These are phyloP conservation scores for Lactifluus subvellereus DNA, from an alignment of 768 basidiomycete genomes.

Conservation along the genomic window DNA sequence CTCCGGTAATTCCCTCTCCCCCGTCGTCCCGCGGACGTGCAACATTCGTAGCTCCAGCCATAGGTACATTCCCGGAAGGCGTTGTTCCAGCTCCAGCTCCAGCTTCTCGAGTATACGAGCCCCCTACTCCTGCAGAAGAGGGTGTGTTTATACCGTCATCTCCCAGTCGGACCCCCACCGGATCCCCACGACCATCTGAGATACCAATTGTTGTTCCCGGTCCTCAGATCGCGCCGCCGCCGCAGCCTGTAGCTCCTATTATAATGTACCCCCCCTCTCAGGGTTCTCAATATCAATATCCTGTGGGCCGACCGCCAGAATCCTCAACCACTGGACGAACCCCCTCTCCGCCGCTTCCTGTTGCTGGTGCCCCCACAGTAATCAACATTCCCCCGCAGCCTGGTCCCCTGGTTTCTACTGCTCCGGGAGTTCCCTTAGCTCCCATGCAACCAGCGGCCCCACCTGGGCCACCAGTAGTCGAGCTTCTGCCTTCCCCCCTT, in stretches of 20 bases:
- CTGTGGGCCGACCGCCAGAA: neutral
- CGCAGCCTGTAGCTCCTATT: neutral
- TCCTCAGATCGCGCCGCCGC: neutral
- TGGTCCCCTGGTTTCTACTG: neutral
- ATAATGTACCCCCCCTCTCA: slow-evolving; percentile 10
- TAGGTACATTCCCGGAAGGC: neutral
- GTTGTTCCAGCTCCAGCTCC: neutral
- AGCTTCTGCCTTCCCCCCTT: neutral
- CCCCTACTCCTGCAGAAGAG: slow-evolving; percentile 8
- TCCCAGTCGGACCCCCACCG: neutral
- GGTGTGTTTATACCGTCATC: slow-evolving; percentile 12
- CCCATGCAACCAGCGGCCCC: neutral
- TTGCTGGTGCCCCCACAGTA: slow-evolving; percentile 3
- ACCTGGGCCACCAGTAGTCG: neutral
- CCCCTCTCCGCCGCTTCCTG: neutral
- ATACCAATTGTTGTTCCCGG: slow-evolving; percentile 3
- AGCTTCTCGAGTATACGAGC: slow-evolving; percentile 11
- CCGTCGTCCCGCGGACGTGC: neutral
- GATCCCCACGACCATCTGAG: slow-evolving; percentile 1
- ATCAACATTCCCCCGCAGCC: slow-evolving; percentile 9
- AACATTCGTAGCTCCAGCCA: slow-evolving; percentile 1
- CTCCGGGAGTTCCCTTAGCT: neutral
- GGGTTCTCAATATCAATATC: neutral
- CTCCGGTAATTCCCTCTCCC: slow-evolving; percentile 20
- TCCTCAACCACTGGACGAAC: neutral